Conservation (phyloP, 805 yeast genomes). For the Ogataea allantospora region DNA sequence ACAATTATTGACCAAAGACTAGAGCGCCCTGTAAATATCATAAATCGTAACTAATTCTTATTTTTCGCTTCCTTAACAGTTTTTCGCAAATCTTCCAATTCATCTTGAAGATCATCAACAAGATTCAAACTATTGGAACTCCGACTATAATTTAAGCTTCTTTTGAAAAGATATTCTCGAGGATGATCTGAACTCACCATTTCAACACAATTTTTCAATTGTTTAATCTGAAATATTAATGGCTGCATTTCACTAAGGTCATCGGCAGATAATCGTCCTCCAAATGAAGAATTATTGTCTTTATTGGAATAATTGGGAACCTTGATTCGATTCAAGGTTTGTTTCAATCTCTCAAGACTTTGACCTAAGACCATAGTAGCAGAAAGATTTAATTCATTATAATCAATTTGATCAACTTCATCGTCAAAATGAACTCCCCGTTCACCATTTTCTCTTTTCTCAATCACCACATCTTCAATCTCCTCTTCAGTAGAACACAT, state of each 20-base stretch:
- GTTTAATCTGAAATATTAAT: conserved; percentile 33
- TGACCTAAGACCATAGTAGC: conserved; percentile 19
- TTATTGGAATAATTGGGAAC: conserved; percentile 27
- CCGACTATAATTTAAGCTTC: conserved; percentile 23
- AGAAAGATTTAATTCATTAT: conserved; percentile 11
- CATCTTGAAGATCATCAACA: conserved; percentile 29
- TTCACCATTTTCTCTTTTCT: conserved; percentile 3
- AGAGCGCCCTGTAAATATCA: conserved; percentile 7
- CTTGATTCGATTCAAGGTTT: conserved; percentile 26
- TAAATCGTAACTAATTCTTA: neutral
- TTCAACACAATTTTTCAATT: conserved; percentile 32
- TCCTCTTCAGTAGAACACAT: conserved; percentile 27
- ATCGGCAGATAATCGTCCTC: conserved; percentile 14
- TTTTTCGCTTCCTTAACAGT: conserved; percentile 8
- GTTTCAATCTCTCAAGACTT: conserved; percentile 32
- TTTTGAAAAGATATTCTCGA: conserved; percentile 32
- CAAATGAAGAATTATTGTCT: conserved; percentile 13
- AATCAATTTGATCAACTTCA: conserved; percentile 15
- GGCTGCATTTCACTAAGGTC: conserved; percentile 37
- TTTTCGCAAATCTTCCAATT: conserved; percentile 21
- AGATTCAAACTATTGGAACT: conserved; percentile 22
- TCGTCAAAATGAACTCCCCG: conserved; percentile 29
- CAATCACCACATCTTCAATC: conserved; percentile 15
- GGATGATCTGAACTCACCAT: conserved; percentile 35
- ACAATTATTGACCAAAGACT: neutral